Percentiles rank a stretch among this genome's conserved stretches.
Evolutionary conservation across 305 asterid genomes (phyloP).

Genomic region (Coffea humblotiana): DNA sequence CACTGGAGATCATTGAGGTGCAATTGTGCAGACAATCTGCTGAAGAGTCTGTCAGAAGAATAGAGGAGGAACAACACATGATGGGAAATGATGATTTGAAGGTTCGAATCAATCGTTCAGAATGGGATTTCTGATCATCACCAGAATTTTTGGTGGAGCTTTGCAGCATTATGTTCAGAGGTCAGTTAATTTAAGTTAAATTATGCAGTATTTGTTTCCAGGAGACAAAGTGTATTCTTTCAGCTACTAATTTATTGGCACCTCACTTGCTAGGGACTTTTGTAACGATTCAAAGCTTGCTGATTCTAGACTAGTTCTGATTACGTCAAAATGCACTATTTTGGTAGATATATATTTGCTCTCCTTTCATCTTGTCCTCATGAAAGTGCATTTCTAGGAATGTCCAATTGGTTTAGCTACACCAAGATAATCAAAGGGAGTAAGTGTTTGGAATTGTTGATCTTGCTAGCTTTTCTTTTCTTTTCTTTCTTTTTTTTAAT

Average conservation of each 20-base stretch:
- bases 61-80: not conserved
- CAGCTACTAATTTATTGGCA: too few relatives aligned
- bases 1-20: conserved; percentile 17
- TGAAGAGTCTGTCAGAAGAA: not conserved
- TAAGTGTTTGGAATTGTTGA: not conserved
- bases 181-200: not conserved
- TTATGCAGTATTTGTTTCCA: too few relatives aligned
- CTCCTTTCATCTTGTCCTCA: not conserved
- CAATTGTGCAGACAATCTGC: conserved; percentile 4
- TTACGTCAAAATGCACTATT: not conserved
- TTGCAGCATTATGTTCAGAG: not conserved
- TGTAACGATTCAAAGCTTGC: too few relatives aligned
- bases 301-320: too few relatives aligned
- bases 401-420: not conserved
- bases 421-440: not conserved
- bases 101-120: conserved; percentile 8
- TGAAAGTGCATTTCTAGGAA: not conserved
- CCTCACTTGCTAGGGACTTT: too few relatives aligned
- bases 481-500: too few relatives aligned
- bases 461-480: too few relatives aligned
- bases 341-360: too few relatives aligned
- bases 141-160: not conserved
- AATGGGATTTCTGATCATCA: conserved; percentile 5
- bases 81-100: conserved; percentile 1
- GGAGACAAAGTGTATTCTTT: too few relatives aligned